Evolutionary conservation across 1,284 basidiomycete genomes (phyloP), one percentile per base, ranked within the genome.

Genomic region (Rhodotorula sp.): DNA sequence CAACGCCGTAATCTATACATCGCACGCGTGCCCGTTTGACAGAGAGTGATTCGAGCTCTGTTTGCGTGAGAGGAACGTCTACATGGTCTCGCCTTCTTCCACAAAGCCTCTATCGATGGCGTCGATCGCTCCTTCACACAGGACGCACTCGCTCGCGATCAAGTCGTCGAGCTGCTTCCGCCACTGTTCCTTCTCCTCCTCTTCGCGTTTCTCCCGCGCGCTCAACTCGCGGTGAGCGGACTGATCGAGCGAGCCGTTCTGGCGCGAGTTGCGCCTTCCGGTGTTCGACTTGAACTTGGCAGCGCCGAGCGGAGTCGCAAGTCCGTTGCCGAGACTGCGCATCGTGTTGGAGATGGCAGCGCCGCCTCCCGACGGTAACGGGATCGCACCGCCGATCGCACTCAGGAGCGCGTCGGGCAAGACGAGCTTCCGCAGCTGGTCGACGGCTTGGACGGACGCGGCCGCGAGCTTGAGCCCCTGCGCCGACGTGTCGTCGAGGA

Each of bases 361-460:
- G 29, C 75, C 73, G 26, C 65, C 26, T 14, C 60, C 44, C 18
- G 49, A 51, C 46, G 72, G 66, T 2, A 78, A 75, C 6, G 79
- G 79, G 8, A 81, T 78, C 29, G 80, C 79, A 18, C 77, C 79
- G 24, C 81, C 80, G 15, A 82, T 79, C 8, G 79, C 80, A 14
- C 79, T 78, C 6, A 83, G 81, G 3, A 97, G 84, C 8, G 92
- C 91, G 77, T 96, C 94, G 18, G 95, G 94, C 7, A 95, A 83
- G 77, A 98, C 95, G 63, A 97, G 83, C 79, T 95, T 93, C 51
- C 93, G 86, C 67, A 97, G 82, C 71, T 88, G 86, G 81, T 96
- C 94, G 61, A 80, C 67, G 2, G 78, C 78, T 54, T 79, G 77
- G 0, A 78, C 77, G 24, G 93, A 91, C 0, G 93, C 93, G 18